phyloP scores from a whole-genome alignment of 1,284 basidiomycete species.

The Pyrrhoderma noxium region DNA sequence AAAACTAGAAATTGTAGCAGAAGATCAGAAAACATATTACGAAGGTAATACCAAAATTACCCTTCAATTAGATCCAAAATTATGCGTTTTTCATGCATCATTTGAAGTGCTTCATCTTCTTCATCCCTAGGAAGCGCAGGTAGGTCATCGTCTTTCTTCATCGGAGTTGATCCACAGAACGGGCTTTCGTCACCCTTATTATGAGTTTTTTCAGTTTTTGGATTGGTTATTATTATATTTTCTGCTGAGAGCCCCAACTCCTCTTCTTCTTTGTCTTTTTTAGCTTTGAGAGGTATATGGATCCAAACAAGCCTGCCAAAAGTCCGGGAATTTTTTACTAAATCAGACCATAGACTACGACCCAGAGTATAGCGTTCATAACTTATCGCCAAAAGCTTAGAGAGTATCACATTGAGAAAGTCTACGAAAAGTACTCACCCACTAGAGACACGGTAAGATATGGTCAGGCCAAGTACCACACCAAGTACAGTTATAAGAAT shows the following conservation, averaged over 20 bases:
- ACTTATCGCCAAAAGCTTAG: too few species aligned
- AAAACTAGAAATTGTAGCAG: slow-evolving; percentile 32
- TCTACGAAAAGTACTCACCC: too few species aligned
- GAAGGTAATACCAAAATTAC: slow-evolving; percentile 27
- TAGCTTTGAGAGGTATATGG: slow-evolving; percentile 43
- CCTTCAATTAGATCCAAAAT: slow-evolving; percentile 53
- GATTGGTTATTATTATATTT: slow-evolving; percentile 18
- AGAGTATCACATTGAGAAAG: too few species aligned
- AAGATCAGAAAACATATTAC: not conserved
- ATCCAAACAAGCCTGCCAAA: slow-evolving; percentile 54
- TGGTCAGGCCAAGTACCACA: slow-evolving; percentile 67
- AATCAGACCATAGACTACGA: slow-evolving; percentile 50
- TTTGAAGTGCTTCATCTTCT: slow-evolving; percentile 26
- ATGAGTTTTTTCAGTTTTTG: slow-evolving; percentile 27
- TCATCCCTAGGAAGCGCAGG: not conserved
- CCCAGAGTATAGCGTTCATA: slow-evolving; percentile 64
- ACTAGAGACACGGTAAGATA: slow-evolving; percentile 56
- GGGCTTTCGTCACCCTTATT: too few species aligned
- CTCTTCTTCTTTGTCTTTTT: slow-evolving; percentile 7
- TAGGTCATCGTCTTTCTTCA: slow-evolving; percentile 19
- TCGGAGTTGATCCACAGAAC: slow-evolving; percentile 13
- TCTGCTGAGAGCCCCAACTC: slow-evolving; percentile 24
- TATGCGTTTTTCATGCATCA: slow-evolving; percentile 54
- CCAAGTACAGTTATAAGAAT: slow-evolving; percentile 58
- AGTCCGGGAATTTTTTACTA: slow-evolving; percentile 43